phyloP scores from a whole-genome alignment of 306 rosid genomes.

The Dicorynia guianensis region DNA sequence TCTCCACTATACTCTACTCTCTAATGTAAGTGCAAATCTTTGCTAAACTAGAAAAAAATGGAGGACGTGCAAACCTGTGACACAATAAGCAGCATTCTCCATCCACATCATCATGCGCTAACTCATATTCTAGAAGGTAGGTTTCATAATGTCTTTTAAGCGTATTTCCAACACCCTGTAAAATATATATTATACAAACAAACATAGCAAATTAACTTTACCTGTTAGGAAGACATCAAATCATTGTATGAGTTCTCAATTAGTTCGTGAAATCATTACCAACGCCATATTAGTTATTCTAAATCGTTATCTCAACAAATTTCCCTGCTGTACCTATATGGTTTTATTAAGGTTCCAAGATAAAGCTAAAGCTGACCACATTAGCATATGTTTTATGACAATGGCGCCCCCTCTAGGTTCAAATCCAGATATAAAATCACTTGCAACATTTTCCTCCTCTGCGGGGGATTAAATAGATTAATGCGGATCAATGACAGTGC shows the following conservation, averaged over 20 bases:
- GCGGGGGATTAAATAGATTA: neutral
- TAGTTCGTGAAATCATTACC: constrained; percentile 6
- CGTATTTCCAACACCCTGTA: constrained; percentile 99
- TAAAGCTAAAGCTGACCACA: constrained; percentile 14
- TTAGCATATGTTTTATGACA: neutral
- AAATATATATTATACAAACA: constrained; percentile 30
- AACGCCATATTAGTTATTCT: neutral
- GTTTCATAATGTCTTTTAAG: constrained; percentile 97
- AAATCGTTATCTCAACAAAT: constrained; percentile 14
- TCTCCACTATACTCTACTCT: neutral
- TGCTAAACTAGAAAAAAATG: constrained; percentile 15
- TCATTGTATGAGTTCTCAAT: constrained; percentile 14
- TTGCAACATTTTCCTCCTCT: neutral
- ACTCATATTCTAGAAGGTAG: constrained; percentile 92
- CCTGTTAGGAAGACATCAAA: constrained; percentile 16
- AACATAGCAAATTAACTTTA: constrained; percentile 17
- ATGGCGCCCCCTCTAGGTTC: neutral
- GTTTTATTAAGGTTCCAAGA: constrained; percentile 10
- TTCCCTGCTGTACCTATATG: neutral
- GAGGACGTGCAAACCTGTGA: constrained; percentile 76
- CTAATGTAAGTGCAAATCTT: neutral
- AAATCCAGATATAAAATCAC: neutral
- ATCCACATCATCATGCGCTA: constrained; percentile 98
- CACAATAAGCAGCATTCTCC: constrained; percentile 98
- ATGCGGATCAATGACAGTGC: neutral